Percentiles rank a stretch among this genome's conserved stretches.
Evolutionary conservation across 129 eudicot genomes (phyloP).

Genomic region (Heracleum sosnowskyi): DNA sequence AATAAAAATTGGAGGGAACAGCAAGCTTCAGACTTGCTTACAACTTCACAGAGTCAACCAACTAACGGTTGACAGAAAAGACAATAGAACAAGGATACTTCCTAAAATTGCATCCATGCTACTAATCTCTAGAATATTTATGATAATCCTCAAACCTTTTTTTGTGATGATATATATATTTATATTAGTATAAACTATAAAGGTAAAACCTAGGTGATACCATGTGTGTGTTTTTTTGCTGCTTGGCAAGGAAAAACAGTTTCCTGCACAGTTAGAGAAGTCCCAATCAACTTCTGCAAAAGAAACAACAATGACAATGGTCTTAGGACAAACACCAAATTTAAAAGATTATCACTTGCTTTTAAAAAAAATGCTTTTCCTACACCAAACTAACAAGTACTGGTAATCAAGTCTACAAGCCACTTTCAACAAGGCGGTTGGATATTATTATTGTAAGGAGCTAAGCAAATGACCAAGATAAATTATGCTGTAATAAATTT

Average conservation of each 20-base stretch:
- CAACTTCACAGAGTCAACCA: conserved; percentile 21
- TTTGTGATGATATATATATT: conserved; percentile 8
- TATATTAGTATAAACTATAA: conserved; percentile 25
- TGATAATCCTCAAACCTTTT: conserved; percentile 13
- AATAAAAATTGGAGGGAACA: conserved; percentile 8
- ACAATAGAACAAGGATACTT: conserved; percentile 63
- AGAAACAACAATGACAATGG: conserved; percentile 7
- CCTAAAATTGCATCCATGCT: conserved; percentile 76
- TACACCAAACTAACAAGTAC: conserved; percentile 1
- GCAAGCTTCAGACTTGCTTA: conserved; percentile 14
- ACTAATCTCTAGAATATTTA: conserved; percentile 15
- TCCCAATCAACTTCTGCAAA: conserved; percentile 53
- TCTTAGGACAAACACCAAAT: neutral
- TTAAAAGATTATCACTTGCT: conserved; percentile 2
- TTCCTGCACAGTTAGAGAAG: conserved; percentile 31
- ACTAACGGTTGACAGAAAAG: conserved; percentile 9
- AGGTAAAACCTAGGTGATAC: conserved; percentile 30
- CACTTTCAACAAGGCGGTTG: neutral
- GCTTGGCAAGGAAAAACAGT: conserved; percentile 26
- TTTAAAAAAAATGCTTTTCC: neutral
- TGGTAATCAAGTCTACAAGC: neutral
- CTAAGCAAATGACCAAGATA: neutral
- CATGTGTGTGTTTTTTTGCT: conserved; percentile 35
- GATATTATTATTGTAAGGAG: neutral
- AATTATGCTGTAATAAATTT: neutral